Evolutionary conservation across 371 early-diverging fungal species (phyloP), one percentile per base, ranked within the genome.

Genomic region (Syncephalis plumigaleata): DNA sequence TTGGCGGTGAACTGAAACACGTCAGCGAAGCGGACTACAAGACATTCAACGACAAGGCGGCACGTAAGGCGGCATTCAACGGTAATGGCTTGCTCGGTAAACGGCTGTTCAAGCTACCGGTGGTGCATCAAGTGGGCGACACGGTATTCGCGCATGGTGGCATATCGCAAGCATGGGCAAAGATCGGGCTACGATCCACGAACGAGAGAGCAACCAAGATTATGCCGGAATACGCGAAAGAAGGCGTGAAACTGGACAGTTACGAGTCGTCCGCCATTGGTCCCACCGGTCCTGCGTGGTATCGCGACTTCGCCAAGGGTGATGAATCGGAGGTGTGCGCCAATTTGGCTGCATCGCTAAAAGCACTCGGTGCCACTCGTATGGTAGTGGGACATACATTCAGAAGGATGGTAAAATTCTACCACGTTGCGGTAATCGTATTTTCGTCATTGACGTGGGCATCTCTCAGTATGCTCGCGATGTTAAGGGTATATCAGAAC

Each of bases 371-470:
- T 66, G 83, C 77, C 1, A 73, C 75, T 49, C 64, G 84, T 1
- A 80, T 87, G 71, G 74, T 86, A 2, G 64, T 84, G 22, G 87
- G 83, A 1, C 87, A 86, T 46, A 86, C 84, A 0, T 70, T 76
- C 83, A 82, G 47, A 57, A 63, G 20, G 63, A 66, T 45, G 81
- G 81, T 1, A 51, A 58, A 31, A 73, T 85, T 45, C 64, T 67
- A 13, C 67, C 78, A 0, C 70, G 79, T 1, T 83, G 81, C 51
- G 56, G 64, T 9, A 77, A 75, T 9, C 65, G 63, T 39, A 64
- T 77, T 16, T 53, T 77, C 18, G 58, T 79, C 24, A 79, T 84
- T 47, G 84, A 86, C 54, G 76, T 81, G 31, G 87, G 87, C n/a
- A 81, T 84, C 37, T 76, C 77, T n/a, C 49, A 31, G 31, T 31